These are phyloP conservation scores for Jaapia argillacea DNA, from an alignment of 768 basidiomycete species.

Conservation along the genomic window DNA sequence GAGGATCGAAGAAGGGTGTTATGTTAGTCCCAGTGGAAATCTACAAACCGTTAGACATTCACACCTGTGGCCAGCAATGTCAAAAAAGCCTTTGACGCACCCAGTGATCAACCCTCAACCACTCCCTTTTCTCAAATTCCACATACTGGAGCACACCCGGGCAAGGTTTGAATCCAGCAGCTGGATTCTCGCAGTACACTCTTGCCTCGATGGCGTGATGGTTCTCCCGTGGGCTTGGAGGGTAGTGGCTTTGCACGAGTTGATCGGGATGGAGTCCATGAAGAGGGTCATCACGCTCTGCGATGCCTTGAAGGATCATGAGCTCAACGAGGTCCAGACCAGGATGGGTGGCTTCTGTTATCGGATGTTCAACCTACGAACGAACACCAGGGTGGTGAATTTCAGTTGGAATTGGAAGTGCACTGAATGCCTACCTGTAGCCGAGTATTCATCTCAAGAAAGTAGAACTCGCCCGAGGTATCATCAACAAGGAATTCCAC, in stretches of 20 bases:
- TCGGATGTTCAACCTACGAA: slow-evolving; percentile 64
- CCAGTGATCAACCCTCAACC: slow-evolving; percentile 57
- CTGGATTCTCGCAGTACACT: slow-evolving; percentile 55
- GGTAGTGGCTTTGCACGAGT: slow-evolving; percentile 31
- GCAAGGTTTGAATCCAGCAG: slow-evolving; percentile 43
- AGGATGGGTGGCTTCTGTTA: slow-evolving; percentile 47
- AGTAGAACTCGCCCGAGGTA: slow-evolving; percentile 43
- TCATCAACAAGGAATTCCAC: slow-evolving; percentile 60
- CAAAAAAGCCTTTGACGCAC: slow-evolving; percentile 17
- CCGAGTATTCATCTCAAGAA: slow-evolving; percentile 66
- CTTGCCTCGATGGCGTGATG: slow-evolving; percentile 45
- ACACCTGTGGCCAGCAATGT: not conserved
- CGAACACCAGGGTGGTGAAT: too few species aligned
- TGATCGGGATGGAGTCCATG: slow-evolving; percentile 11
- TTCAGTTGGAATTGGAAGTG: not conserved
- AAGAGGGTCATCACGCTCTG: slow-evolving; percentile 18
- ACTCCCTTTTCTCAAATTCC: slow-evolving; percentile 26
- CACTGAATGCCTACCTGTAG: slow-evolving; percentile 42
- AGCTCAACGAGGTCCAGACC: slow-evolving; percentile 53
- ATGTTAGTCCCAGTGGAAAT: slow-evolving; percentile 34
- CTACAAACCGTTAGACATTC: slow-evolving; percentile 1
- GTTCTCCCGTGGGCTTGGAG: slow-evolving; percentile 10
- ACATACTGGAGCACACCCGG: slow-evolving; percentile 57
- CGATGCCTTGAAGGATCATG: slow-evolving; percentile 51
- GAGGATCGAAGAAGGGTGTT: slow-evolving; percentile 46